phyloP scores from a whole-genome alignment of 2,329 filamentous ascomycete genomes.

The Xylaria sp. region DNA sequence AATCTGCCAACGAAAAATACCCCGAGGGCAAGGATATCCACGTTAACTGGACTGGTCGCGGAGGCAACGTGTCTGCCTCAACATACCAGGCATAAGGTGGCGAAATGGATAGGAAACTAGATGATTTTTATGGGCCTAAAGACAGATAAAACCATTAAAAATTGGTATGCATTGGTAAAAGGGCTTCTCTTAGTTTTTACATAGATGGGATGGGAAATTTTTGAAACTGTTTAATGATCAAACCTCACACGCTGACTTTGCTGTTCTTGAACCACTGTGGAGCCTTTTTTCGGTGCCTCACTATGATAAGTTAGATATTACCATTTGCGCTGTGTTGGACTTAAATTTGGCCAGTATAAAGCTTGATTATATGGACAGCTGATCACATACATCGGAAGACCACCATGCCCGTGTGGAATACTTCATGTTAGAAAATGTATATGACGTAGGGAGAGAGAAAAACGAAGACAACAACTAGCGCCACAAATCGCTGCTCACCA shows the following conservation, averaged over 20 bases:
- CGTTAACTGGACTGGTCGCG: conserved; percentile 99
- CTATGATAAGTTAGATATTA: neutral
- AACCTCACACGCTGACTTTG: conserved; percentile 16
- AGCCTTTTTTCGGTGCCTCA: neutral
- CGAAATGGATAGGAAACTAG: conserved; percentile 9
- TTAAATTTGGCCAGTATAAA: too few species aligned
- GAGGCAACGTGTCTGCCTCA: conserved; percentile 94
- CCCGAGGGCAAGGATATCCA: conserved; percentile 87
- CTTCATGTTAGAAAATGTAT: too few species aligned
- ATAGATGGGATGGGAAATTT: conserved; percentile 35
- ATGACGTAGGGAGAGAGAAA: too few species aligned
- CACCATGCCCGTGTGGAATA: too few species aligned
- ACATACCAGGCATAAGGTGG: conserved; percentile 87
- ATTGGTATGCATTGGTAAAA: conserved; percentile 27
- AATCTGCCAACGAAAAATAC: conserved; percentile 78
- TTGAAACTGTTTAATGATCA: conserved; percentile 36
- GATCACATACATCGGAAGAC: too few species aligned
- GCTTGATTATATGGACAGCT: too few species aligned
- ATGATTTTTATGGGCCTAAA: conserved; percentile 11
- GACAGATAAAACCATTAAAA: conserved; percentile 26
- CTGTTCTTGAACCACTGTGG: conserved; percentile 13
- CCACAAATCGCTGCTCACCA: conserved; percentile 5
- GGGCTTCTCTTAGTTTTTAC: conserved; percentile 31
- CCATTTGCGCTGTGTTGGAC: too few species aligned
- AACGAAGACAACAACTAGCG: neutral